Evolutionary conservation across 2,329 filamentous ascomycete species (phyloP).

Genomic region (Fusarium guadeloupense): DNA sequence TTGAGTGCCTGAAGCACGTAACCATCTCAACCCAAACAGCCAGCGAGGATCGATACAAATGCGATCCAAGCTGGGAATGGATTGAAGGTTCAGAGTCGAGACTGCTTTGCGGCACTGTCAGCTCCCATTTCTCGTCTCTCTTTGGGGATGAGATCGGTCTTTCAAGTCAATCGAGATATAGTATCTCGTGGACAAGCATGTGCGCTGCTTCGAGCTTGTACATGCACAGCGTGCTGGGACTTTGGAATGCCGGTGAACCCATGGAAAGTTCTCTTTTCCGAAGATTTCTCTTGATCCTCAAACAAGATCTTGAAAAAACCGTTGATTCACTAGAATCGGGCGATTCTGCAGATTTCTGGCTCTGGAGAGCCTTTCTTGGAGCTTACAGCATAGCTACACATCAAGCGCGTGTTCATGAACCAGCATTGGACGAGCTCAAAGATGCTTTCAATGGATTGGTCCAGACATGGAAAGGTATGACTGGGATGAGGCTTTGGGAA

Average conservation of each 20-base stretch:
- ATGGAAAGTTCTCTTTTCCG: constrained; percentile 16
- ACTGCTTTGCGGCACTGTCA: constrained; percentile 16
- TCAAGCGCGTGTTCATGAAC: neutral
- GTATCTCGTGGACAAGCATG: constrained; percentile 31
- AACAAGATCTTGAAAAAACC: constrained; percentile 6
- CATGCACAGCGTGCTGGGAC: constrained; percentile 25
- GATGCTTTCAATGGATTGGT: constrained; percentile 2
- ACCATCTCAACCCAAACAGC: constrained; percentile 8
- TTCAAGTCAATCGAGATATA: neutral
- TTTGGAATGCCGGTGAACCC: constrained; percentile 16
- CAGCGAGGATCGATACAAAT: neutral
- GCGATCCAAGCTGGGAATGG: constrained; percentile 37
- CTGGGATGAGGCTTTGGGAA: neutral
- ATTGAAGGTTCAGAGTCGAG: constrained; percentile 36
- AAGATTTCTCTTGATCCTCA: constrained; percentile 8
- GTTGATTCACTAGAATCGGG: fast-evolving
- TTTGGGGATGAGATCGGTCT: neutral
- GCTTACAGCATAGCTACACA: constrained; percentile 20
- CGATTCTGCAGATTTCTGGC: constrained; percentile 16
- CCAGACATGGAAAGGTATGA: neutral
- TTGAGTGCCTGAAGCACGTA: constrained; percentile 27
- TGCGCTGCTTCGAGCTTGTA: constrained; percentile 24
- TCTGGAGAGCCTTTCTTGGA: constrained; percentile 34
- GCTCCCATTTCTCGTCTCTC: constrained; percentile 30
- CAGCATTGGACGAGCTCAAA: neutral